Percentiles rank a stretch among this genome's conserved stretches.
Evolutionary conservation across 1,284 basidiomycete species (phyloP).

Genomic region (Cutaneotrichosporon daszewskae): DNA sequence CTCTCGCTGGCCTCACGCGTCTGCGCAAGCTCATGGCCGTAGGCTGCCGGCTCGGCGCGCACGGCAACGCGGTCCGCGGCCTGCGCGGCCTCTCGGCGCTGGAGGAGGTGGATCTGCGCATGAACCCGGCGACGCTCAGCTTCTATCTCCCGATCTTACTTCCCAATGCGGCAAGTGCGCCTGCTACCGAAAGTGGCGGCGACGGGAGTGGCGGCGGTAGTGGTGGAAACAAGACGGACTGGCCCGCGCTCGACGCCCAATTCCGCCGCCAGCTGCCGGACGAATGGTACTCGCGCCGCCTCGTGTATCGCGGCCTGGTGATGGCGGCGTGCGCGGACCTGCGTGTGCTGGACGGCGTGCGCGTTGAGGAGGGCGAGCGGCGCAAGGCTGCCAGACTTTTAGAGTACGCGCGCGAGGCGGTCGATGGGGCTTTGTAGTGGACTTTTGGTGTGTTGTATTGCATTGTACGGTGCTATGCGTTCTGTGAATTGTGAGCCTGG

Average conservation of each 20-base stretch:
- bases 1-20: conserved; percentile 65
- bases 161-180: conserved; percentile 7
- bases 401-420: conserved; percentile 16
- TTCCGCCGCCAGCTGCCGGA: conserved; percentile 85
- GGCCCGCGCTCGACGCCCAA: conserved; percentile 69
- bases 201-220: no score
- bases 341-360: conserved; percentile 72
- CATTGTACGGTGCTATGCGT: no score
- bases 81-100: conserved; percentile 65
- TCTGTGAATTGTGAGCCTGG: no score
- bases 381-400: conserved; percentile 69
- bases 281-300: conserved; percentile 71
- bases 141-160: conserved; percentile 86
- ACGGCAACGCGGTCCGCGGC: conserved; percentile 62
- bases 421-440: not conserved
- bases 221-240: conserved; percentile 26
- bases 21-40: conserved; percentile 78
- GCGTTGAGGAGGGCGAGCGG: conserved; percentile 70
- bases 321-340: conserved; percentile 67
- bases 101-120: conserved; percentile 84
- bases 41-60: conserved; percentile 63
- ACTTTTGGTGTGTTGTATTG: not conserved
- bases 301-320: conserved; percentile 79
- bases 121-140: conserved; percentile 91
- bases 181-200: conserved; percentile 10